A percentile compares a stretch with the other conserved stretches of the same genome.
These are phyloP conservation scores for Torulaspora maleeae DNA, from an alignment of 805 yeast species.

Conservation along the genomic window DNA sequence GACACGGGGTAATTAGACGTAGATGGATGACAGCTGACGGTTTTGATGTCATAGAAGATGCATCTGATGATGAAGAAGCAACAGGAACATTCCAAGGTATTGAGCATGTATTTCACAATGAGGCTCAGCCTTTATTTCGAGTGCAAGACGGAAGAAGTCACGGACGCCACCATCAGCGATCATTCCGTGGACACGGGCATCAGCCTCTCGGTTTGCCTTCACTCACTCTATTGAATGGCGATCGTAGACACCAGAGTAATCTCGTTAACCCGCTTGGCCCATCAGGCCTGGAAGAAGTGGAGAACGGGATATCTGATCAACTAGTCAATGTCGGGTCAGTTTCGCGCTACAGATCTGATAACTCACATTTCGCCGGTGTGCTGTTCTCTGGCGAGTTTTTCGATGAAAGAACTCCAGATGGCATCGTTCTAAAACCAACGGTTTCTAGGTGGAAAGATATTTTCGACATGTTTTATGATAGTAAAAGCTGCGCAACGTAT, in stretches of 20 bases:
- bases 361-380: conserved; percentile 30
- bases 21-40: conserved; percentile 32
- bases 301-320: conserved; percentile 30
- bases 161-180: conserved; percentile 23
- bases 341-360: conserved; percentile 25
- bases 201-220: conserved; percentile 28
- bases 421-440: conserved; percentile 43
- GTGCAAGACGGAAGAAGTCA: conserved; percentile 24
- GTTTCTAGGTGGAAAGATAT: conserved; percentile 66
- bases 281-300: conserved; percentile 34
- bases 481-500: conserved; percentile 35
- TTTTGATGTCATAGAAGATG: conserved; percentile 29
- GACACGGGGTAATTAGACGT: conserved; percentile 25
- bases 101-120: conserved; percentile 32
- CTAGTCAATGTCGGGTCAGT: conserved; percentile 25
- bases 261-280: conserved; percentile 34
- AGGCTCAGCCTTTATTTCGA: conserved; percentile 28
- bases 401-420: conserved; percentile 32
- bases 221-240: conserved; percentile 27
- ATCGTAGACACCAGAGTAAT: conserved; percentile 29
- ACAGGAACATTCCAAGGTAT: conserved; percentile 34
- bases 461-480: conserved; percentile 47
- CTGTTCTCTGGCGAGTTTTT: conserved; percentile 32
- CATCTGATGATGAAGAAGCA: conserved; percentile 30
- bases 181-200: conserved; percentile 21